Evolutionary conservation across 768 basidiomycete genomes (phyloP), one percentile per base, ranked within the genome.

Genomic region (Auricularia cornea): DNA sequence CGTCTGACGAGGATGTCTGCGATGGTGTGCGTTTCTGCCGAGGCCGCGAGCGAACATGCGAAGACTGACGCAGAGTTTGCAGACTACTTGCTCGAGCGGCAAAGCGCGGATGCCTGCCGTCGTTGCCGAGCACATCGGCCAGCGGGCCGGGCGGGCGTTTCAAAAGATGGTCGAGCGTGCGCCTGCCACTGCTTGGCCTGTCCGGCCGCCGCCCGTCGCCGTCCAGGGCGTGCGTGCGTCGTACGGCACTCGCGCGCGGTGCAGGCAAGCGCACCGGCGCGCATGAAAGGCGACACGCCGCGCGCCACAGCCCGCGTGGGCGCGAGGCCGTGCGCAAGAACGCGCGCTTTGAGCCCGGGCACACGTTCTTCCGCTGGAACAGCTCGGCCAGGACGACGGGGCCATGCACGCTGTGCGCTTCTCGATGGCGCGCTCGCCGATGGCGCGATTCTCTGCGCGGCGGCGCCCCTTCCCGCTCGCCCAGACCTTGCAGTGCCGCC

Each of bases 281-380:
- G 18, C 44, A 48, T 5, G 44, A 18, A 23, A 10, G 44, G 20
- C 18, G 44, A 48, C 33, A 20, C 77, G 74, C 54, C 62, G 12
- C 59, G 41, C 30, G n/a, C 61, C 33, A 57, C 71, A 84, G 10
- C 10, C 3, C 77, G 78, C 84, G 1, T 84, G 82, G 3, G 77
- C 79, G 51, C 72, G 5, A 18, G 44, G 18, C 12, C 44, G 44
- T 94, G n/a, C 86, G 90, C 28, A 87, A 87, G 71, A 89, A 92
- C 86, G 90, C 92, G 67, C 90, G 88, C 0, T 94, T 93, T 70
- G 92, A 94, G 67, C 92, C 90, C 3, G 86, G 85, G 1, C 72
- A 89, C 40, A 94, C 92, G 0, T 90, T 89, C 0, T 81, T 61
- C 68, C 3, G 14, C 30, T 31, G 20, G 61, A 54, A 40, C 51